These are phyloP conservation scores for Neonectria punicea DNA, from an alignment of 2,329 filamentous ascomycete genomes.

Conservation along the genomic window DNA sequence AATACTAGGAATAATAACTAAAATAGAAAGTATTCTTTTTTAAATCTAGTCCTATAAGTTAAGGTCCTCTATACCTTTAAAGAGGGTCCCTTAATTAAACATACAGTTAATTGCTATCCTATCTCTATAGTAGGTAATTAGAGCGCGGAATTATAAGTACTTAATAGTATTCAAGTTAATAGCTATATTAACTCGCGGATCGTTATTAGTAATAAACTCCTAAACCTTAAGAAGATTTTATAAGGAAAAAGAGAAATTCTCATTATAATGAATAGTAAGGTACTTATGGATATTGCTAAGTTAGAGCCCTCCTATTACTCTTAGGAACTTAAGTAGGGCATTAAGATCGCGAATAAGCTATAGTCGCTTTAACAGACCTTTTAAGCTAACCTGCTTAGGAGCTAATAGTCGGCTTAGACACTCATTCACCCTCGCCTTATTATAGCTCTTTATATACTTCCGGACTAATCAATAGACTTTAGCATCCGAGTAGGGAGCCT, in stretches of 20 bases:
- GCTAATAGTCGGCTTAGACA: background rate
- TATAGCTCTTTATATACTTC: background rate
- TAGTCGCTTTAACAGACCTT: background rate
- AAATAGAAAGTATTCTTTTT: background rate
- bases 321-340: background rate
- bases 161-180: background rate
- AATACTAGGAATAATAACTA: conserved; percentile 2
- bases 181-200: background rate
- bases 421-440: background rate
- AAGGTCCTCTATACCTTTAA: background rate
- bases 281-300: conserved; percentile 3
- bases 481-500: background rate
- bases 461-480: background rate
- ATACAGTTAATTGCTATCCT: background rate
- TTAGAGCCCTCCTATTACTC: conserved; percentile 3
- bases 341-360: background rate
- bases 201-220: background rate
- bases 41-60: background rate
- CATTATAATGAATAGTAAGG: background rate
- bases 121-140: background rate
- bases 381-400: conserved; percentile 4
- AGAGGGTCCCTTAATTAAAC: background rate
- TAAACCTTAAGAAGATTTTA: background rate
- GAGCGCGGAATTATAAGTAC: background rate
- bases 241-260: background rate